These are phyloP conservation scores for Dryadomyces quercivorus DNA, from an alignment of 2,329 filamentous ascomycete species.

Conservation along the genomic window DNA sequence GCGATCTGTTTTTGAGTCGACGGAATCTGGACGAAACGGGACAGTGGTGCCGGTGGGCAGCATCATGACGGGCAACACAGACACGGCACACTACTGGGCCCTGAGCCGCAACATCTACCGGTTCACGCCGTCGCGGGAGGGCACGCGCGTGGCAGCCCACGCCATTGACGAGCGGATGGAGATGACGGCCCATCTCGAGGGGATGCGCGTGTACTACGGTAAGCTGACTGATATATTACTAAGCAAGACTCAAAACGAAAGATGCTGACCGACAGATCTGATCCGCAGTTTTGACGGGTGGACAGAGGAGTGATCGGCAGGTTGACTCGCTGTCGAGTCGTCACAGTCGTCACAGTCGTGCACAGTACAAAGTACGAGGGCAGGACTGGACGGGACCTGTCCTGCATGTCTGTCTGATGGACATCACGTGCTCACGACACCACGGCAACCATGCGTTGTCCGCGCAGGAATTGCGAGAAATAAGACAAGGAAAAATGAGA, in stretches of 20 bases:
- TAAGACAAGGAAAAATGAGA: no score
- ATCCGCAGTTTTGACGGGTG: constrained; percentile 26
- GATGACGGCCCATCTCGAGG: constrained; percentile 20
- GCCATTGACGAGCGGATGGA: constrained; percentile 26
- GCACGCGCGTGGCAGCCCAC: constrained; percentile 21
- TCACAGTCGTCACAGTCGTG: no score
- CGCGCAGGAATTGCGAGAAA: no score
- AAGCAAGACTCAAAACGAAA: not conserved
- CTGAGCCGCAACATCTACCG: constrained; percentile 35
- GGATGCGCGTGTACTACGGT: constrained; percentile 23
- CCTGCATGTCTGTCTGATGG: not conserved
- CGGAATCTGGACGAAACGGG: not conserved
- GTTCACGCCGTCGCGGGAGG: constrained; percentile 28
- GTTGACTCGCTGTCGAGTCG: no score
- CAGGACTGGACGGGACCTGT: no score
- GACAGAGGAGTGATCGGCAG: not conserved
- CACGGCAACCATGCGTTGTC: no score
- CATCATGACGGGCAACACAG: constrained; percentile 36
- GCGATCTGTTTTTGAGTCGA: constrained; percentile 13
- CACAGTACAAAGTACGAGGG: no score
- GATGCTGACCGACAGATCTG: constrained; percentile 14
- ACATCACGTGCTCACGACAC: no score
- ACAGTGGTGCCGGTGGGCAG: constrained; percentile 37
- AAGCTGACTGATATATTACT: not conserved
- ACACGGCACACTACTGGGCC: constrained; percentile 29